Evolutionary conservation across 768 basidiomycete species (phyloP).

Genomic region (Rossbeevera mucosa): DNA sequence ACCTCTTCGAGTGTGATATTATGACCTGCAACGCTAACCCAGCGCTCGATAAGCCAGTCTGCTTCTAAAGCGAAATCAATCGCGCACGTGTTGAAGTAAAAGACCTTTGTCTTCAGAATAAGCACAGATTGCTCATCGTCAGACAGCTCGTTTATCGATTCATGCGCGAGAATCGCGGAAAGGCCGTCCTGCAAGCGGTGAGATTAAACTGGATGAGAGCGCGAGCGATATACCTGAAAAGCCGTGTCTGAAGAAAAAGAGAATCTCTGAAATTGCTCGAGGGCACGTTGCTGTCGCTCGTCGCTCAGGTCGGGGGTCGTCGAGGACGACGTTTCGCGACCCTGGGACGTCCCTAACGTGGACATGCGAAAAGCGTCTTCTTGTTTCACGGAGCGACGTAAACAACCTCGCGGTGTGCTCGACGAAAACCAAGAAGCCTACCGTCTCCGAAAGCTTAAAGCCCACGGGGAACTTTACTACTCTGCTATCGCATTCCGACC

Average conservation of each 20-base stretch:
- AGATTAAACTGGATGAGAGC: not conserved
- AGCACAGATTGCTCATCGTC: constrained; percentile 43
- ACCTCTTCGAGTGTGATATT: constrained; percentile 29
- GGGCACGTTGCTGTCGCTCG: constrained; percentile 18
- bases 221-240: constrained; percentile 49
- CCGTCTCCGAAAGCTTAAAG: not conserved
- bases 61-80: constrained; percentile 23
- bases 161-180: constrained; percentile 47
- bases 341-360: constrained; percentile 8
- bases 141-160: constrained; percentile 32
- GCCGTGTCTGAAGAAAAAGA: constrained; percentile 53
- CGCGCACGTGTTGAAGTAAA: constrained; percentile 65
- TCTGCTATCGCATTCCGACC: not conserved
- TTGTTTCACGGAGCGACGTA: constrained; percentile 11
- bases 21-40: constrained; percentile 28
- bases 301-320: constrained; percentile 10
- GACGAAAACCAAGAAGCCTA: constrained; percentile 1
- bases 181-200: constrained; percentile 55
- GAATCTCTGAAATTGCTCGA: constrained; percentile 37
- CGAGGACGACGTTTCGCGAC: constrained; percentile 9
- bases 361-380: constrained; percentile 13
- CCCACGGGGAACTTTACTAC: not conserved
- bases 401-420: constrained; percentile 5
- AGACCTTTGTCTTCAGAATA: constrained; percentile 53
- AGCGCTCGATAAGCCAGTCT: constrained; percentile 24